Evolutionary conservation across 2,329 filamentous ascomycete species (phyloP), one percentile per base, ranked within the genome.

Genomic region (Neophaeococcomyces mojaviensis): DNA sequence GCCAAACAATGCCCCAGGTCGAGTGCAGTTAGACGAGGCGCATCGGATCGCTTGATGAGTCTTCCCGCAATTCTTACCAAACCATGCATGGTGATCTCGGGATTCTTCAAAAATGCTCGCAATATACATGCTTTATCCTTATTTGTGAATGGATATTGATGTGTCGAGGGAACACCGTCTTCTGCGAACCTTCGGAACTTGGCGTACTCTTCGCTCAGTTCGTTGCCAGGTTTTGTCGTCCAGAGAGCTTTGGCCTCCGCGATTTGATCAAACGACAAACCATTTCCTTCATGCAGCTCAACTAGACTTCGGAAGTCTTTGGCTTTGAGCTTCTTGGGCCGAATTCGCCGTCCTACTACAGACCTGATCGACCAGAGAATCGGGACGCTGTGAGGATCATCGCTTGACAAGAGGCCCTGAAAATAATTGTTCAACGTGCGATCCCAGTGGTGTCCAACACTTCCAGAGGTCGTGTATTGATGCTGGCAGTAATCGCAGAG

Each of bases 191-290:
- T 31, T 28, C 54, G 54, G 31, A 51, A 55, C 20, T 39, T 42
- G 19, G 49, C 41, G 41, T 55, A 56, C 13, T 49, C 41, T 12
- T 54, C 48, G 19, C 46, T 44, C 38, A 56, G 39, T 16, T 42
- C 36, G 8, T 44, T 15, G 8, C 38, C 50, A 13, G 18, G 42
- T 39, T 54, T 54, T 4, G 18, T 39, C 13, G 48, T 54, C 24
- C 47, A 42, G 9, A 55, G 39, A 6, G 47, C 37, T 31, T 47
- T 19, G 12, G 39, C 41, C 10, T 46, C 36, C n/a, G 49, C 52
- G 33, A 57, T 57, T 32, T 57, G 48, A 18, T 50, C 44, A 42
- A 57, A 57, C 9, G 49, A 46, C 19, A 54, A 22, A 15, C 50
- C 53, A 8, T 43, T 47, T 2, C 53, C 53, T 45, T 57, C 55